Percentiles rank a stretch among this genome's conserved stretches.
Conservation (phyloP, 805 yeast genomes). For the Yarrowia deformans region DNA sequence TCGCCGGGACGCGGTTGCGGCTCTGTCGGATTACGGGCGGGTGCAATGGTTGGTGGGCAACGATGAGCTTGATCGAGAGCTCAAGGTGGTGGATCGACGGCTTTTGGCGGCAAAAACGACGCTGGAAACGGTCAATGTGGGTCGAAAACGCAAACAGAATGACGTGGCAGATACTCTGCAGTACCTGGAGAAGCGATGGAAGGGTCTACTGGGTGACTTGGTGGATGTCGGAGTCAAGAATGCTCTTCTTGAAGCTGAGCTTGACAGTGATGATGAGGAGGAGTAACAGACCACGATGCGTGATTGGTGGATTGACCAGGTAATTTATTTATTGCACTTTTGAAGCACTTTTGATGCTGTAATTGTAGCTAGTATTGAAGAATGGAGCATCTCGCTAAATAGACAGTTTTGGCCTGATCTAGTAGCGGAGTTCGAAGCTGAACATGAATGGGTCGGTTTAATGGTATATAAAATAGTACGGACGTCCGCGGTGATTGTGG, state of each 20-base stretch:
- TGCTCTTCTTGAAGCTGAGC: constrained; percentile 27
- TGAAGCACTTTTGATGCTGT: too few relatives aligned
- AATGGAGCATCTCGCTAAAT: too few relatives aligned
- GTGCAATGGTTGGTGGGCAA: constrained; percentile 50
- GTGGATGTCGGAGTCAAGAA: constrained; percentile 31
- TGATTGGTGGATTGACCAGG: neutral
- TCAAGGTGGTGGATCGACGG: constrained; percentile 43
- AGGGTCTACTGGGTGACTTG: constrained; percentile 21
- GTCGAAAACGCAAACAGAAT: constrained; percentile 17
- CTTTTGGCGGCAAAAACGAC: constrained; percentile 23
- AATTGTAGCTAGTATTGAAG: too few relatives aligned
- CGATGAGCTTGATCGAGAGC: constrained; percentile 46
- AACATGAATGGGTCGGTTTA: too few relatives aligned
- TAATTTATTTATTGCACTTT: constrained; percentile 1
- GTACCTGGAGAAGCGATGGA: constrained; percentile 36
- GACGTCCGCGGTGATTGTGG: too few relatives aligned
- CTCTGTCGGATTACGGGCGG: constrained; percentile 46
- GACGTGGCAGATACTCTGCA: constrained; percentile 21
- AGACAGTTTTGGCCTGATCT: too few relatives aligned
- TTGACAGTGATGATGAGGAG: constrained; percentile 6
- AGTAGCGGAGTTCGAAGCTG: too few relatives aligned
- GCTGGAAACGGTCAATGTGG: constrained; percentile 2
- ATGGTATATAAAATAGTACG: too few relatives aligned
- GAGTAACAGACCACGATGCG: too few relatives aligned
- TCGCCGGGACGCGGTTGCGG: constrained; percentile 46